These are phyloP conservation scores for Lichtheimia hyalospora DNA, from an alignment of 371 early-diverging fungal species.

Conservation along the genomic window DNA sequence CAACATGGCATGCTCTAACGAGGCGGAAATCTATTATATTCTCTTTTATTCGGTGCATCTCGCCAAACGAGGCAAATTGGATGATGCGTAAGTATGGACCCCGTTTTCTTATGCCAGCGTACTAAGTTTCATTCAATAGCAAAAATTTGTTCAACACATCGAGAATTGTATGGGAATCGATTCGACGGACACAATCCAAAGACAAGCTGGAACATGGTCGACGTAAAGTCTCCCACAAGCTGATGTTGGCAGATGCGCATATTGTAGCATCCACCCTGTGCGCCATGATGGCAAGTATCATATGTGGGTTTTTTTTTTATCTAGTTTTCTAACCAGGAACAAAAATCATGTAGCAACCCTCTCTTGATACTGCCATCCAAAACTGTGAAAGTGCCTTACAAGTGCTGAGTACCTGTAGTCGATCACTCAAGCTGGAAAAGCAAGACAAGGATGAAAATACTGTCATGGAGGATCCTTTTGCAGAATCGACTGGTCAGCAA, in stretches of 20 bases:
- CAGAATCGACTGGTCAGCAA: background rate
- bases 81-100: slow-evolving; percentile 10
- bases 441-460: slow-evolving; percentile 1
- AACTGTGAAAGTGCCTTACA: slow-evolving; percentile 13
- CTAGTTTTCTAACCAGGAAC: background rate
- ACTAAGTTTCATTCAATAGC: background rate
- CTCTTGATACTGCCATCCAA: slow-evolving; percentile 17
- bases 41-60: slow-evolving; percentile 46
- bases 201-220: background rate
- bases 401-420: slow-evolving; percentile 6
- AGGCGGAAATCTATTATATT: slow-evolving; percentile 30
- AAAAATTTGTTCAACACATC: slow-evolving; percentile 15
- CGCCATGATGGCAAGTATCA: slow-evolving; percentile 10
- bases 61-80: slow-evolving; percentile 35
- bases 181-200: background rate
- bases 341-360: background rate
- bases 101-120: no score
- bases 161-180: slow-evolving; percentile 9
- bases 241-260: slow-evolving; percentile 22
- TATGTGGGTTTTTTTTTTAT: no score
- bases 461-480: slow-evolving; percentile 13
- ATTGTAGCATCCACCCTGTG: slow-evolving; percentile 18
- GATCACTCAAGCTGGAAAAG: background rate
- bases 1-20: slow-evolving; percentile 12
- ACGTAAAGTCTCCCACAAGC: background rate